Evolutionary conservation across 768 basidiomycete genomes (phyloP), one percentile per base, ranked within the genome.

Genomic region (Lactarius trivialis): DNA sequence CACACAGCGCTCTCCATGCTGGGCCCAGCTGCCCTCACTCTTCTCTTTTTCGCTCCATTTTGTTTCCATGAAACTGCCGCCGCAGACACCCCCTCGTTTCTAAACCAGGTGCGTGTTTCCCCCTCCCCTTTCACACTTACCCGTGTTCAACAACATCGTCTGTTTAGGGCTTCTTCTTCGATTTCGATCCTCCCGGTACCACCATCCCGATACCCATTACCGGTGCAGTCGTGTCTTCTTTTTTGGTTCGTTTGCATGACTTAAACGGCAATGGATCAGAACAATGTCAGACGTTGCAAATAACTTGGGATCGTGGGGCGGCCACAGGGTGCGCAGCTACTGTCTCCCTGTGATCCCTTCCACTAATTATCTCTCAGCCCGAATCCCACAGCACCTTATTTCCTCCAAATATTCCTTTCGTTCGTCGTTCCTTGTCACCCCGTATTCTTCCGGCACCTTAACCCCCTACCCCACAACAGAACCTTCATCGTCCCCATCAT

Each of bases 321-420:
- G 70, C 68, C 9, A 64, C 60, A 7, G 74, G 74, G 73, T 75
- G 43, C 36, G 73, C 58, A 2, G 3, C 39, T 24, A 15, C 12
- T 11, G 14, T 12, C 28, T 30, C 11, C 30, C 21, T 5, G 30
- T 19, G 17, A n/a, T 24, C 11, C 28, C 17, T 65, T 50, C 48
- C 24, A n/a, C 51, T 56, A 26, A 59, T 41, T 30, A 17, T 33
- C 4, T 64, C 51, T 60, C 62, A 86, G 85, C 6, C 83, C 82
- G 8, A 79, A 81, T 65, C 81, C 82, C 3, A 71, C 71, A 7
- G 76, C 82, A 5, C 85, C 85, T 17, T 85, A 84, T 70, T 82
- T 72, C 68, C 78, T 86, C 4, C 82, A 84, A 68, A 75, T 85
- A 9, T 85, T 82, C 68, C 82, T 83, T 15, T 84, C 83, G 84